Evolutionary conservation across 2,329 filamentous ascomycete species (phyloP).

Genomic region (Aureobasidium namibiae): DNA sequence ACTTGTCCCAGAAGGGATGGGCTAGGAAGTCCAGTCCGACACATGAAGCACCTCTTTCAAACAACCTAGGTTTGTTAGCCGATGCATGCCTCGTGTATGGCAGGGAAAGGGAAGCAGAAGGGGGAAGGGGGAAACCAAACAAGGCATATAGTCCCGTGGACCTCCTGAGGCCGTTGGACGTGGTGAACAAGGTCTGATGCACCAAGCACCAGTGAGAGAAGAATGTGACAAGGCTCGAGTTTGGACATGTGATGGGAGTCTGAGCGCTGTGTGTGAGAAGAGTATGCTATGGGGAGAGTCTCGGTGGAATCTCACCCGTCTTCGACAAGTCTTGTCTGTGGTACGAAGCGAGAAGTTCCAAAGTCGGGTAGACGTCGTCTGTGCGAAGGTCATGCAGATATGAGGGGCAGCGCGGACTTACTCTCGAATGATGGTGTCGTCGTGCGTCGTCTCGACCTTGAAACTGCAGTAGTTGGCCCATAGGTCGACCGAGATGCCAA

Average conservation of each 20-base stretch:
- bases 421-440: constrained; percentile 94
- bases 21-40: constrained; percentile 91
- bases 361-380: constrained; percentile 7
- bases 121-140: constrained; percentile 12
- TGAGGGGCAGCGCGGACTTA: constrained; percentile 70
- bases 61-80: constrained; percentile 53
- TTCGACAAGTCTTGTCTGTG: not conserved
- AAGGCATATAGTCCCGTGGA: not conserved
- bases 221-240: not conserved
- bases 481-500: constrained; percentile 87
- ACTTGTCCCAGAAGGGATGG: constrained; percentile 98
- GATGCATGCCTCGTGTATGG: not conserved
- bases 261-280: constrained; percentile 13
- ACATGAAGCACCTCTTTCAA: constrained; percentile 76
- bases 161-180: not conserved
- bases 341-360: not conserved
- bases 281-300: not conserved
- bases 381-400: constrained; percentile 37
- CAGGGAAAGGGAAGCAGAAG: not conserved
- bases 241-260: constrained; percentile 6
- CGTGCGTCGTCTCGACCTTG: constrained; percentile 96
- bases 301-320: constrained; percentile 12
- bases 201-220: not conserved
- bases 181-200: not conserved
- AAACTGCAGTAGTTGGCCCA: constrained; percentile 98